Base-by-base conservation (phyloP, 805 yeast species). In the Ogataea populi-albae region DNA sequence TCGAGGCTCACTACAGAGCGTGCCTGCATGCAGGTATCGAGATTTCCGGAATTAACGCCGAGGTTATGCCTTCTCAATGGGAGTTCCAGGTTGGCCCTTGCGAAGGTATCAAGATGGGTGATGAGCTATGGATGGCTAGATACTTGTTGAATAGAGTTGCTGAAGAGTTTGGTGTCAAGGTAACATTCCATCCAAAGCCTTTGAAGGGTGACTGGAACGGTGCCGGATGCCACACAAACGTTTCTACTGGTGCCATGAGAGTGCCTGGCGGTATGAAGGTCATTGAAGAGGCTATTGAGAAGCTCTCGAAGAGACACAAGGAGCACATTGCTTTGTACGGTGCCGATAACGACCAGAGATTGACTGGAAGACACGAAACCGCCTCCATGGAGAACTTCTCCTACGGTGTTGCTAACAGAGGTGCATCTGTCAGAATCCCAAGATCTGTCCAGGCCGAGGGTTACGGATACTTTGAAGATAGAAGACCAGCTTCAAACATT, bases 11-110 rank as follows among this genome's bases (percentile, higher is more conserved):
- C 75, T 93, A 93, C 84, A 82, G 93, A 66, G 98, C 98, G 45
- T 89, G 97, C 74, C 73, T 91, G 48, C 83, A 86, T 64, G 82
- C 98, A 48, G 98, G 98, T 61, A 66, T 91, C 55, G 71, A 75
- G 62, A 81, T 91, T 52, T 83, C 95, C 35, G 98, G 98, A 74
- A 89, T 93, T 66, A 91, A 93, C 67, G 98, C 98, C 55, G 98
- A 91, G 76, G 98, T 91, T 49, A 93, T 91, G 98, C 98, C 98
- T 43, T 88, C 97, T 43, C 98, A 91, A 77, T 91, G 98, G 98
- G 98, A 91, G 75, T 91, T 86, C 86, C 98, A 91, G 77, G 98
- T 91, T 52, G 98, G 98, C 58, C 98, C 98, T 50, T 87, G 96
- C 68, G 77, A 69, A 49, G 98, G 98, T 61, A 91, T 93, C 64